Percentiles rank a stretch among this genome's conserved stretches.
These are phyloP conservation scores for Leersia perrieri DNA, from an alignment of 176 grass and related monocot species.

Conservation along the genomic window DNA sequence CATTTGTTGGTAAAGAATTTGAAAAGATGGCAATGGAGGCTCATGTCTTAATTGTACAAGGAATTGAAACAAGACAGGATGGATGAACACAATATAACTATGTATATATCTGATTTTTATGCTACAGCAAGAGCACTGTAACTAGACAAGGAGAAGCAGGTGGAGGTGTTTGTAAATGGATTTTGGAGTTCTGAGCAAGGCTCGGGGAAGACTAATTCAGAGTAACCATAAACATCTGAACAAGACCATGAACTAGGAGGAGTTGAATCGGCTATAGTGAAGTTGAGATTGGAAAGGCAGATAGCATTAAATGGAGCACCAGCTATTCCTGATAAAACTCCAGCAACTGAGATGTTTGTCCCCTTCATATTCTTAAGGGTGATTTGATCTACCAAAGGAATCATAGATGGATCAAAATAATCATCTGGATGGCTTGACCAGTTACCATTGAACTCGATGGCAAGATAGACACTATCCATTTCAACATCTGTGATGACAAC, in stretches of 20 bases:
- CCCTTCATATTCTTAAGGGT: constrained; percentile 72
- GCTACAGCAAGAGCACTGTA: constrained; percentile 51
- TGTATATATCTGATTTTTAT: constrained; percentile 60
- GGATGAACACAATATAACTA: constrained; percentile 36
- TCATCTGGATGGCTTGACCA: constrained; percentile 54
- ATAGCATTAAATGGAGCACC: constrained; percentile 64
- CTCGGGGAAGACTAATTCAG: constrained; percentile 58
- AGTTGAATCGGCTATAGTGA: constrained; percentile 28
- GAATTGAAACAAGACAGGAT: constrained; percentile 29
- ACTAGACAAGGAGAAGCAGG: constrained; percentile 54
- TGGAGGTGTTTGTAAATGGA: constrained; percentile 54
- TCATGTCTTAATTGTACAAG: constrained; percentile 47
- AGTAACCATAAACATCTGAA: constrained; percentile 74
- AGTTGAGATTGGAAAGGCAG: constrained; percentile 67
- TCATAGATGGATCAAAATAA: constrained; percentile 52
- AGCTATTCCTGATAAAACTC: constrained; percentile 70
- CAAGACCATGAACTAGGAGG: constrained; percentile 57
- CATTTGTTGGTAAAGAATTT: constrained; percentile 67
- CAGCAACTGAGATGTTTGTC: constrained; percentile 59
- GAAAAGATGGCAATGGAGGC: constrained; percentile 27
- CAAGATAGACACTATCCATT: constrained; percentile 55
- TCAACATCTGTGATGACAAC: constrained; percentile 52
- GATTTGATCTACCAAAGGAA: constrained; percentile 56
- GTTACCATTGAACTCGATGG: constrained; percentile 71
- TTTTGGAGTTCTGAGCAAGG: constrained; percentile 60